Evolutionary conservation across 108 stramenopile species (phyloP), one percentile per base, ranked within the genome.

Genomic region (Parietichytrium sp.): DNA sequence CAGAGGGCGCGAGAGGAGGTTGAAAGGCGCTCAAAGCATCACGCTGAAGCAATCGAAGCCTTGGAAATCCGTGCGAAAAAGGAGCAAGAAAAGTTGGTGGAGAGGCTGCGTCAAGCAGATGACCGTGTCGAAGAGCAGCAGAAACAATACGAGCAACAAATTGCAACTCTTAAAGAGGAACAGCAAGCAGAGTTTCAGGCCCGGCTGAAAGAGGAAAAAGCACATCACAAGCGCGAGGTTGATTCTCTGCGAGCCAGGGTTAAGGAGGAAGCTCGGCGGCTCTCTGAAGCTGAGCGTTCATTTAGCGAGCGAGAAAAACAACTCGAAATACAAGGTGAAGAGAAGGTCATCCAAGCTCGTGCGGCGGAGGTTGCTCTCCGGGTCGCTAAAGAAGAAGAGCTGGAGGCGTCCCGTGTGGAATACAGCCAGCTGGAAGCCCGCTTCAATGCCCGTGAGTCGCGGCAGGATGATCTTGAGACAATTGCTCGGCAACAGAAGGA

Each of bases 371-470:
- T 47, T 42, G 51, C 79, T 7, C 31, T 36, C 0, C 51, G 51
- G 10, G 29, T 50, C 4, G 26, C 18, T 26, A 15, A 33, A 7
- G 29, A 80, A 16, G 20, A 80, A 36, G 33, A 53, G 27, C 51
- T 52, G 51, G 29, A 30, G 4, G 33, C 33, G 3, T 0, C n/a
- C 10, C 51, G 51, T 0, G n/a, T 29, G 45, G 20, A 50, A 6
- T 27, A 53, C 27, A 36, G 29, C 16, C 27, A 52, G 4, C 1
- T 80, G 10, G 8, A 23, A 7, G 29, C 29, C 3, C 79, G 79
- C 50, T 80, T 80, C 52, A 16, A 52, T 25, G 51, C 51, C 20
- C 79, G 79, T 52, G 79, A 52, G 79, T 52, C 79, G 13, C 51
- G 79, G 15, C 25, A 6, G 23, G 79, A 80, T 3, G 79, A 80